A percentile compares a stretch with the other conserved stretches of the same genome.
Evolutionary conservation across 225 moss, liverwort and hornwort genomes (phyloP).

Genomic region (Pleurozium schreberi): DNA sequence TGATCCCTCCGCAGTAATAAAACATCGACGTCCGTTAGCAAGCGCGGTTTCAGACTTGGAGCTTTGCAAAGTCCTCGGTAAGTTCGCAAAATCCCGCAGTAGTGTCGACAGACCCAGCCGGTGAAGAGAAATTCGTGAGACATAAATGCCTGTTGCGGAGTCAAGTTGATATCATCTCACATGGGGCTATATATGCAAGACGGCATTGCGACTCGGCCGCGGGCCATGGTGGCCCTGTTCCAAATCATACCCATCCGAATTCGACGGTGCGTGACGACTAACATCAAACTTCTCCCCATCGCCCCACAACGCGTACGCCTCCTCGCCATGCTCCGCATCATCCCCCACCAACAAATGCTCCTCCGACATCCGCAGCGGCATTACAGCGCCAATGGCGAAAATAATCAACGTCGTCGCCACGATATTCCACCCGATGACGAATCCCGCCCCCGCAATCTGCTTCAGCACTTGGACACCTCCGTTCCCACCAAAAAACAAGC

Average conservation of each 20-base stretch:
- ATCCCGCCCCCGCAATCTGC: conserved; percentile 26
- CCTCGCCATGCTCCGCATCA: conserved; percentile 43
- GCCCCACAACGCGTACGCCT: conserved; percentile 40
- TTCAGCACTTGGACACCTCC: conserved; percentile 25
- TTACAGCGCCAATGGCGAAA: conserved; percentile 19
- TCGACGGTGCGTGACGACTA: conserved; percentile 1
- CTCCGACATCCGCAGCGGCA: conserved; percentile 35
- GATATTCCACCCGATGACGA: conserved; percentile 29
- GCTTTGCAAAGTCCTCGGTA: neutral
- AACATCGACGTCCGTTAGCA: neutral
- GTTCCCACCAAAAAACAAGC: conserved; percentile 22
- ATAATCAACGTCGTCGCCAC: conserved; percentile 28
- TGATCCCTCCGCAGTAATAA: neutral
- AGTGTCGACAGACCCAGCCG: no score
- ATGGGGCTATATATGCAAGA: conserved; percentile 16
- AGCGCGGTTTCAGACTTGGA: neutral
- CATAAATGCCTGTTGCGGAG: neutral
- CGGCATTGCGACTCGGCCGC: neutral
- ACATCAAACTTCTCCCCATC: conserved; percentile 40
- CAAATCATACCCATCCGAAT: neutral
- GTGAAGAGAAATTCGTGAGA: neutral
- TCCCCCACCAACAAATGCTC: conserved; percentile 37
- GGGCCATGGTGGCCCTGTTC: conserved; percentile 3
- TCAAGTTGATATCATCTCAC: neutral
- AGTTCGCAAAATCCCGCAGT: neutral